Base-by-base conservation (phyloP, 2,329 filamentous ascomycete species). In the Colletotrichum tofieldiae region DNA sequence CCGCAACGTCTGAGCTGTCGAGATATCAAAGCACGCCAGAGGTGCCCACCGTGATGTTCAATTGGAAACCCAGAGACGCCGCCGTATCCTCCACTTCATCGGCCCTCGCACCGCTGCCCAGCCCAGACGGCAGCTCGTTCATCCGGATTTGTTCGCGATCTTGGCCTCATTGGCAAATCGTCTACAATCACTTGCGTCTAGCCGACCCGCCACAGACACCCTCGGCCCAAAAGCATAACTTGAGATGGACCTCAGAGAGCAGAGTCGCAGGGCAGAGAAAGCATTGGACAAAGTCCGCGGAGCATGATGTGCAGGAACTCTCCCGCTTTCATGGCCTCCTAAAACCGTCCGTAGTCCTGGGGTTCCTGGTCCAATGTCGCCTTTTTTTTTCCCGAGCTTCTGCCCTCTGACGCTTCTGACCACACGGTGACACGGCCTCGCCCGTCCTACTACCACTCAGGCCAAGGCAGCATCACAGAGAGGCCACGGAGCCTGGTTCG, bases 251-350 rank as follows among this genome's bases (percentile, higher is more conserved):
- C 35, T 49, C 11, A 23, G 29, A 32, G 20, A 47, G 16, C 16
- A n/a, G 16, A 60, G n/a, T 45, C 26, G 2, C 49, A 41, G 23
- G 43, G 58, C 39, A 60, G 18, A n/a, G 54, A 39, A 41, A 32
- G 23, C 49, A 67, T 56, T 51, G 39, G 41, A 52, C 23, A 58
- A 51, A 14, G 11, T n/a, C 35, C 9, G 45, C 49, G 23, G n/a
- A 23, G 39, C 51, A 67, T 67, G 63, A 62, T 56, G 68, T 71
- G 62, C 68, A 62, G 68, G 23, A 49, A 56, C 18, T 71, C 64
- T 67, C 56, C 63, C 47, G 67, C 63, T 16, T 9, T 55, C 3
- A 18, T 6, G 29, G 6, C 35, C 32, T 32, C 29, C 23, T 18
- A 18, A 18, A 43, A 16, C 41, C 41, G 20, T 32, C 18, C 4